Evolutionary conservation across 129 eudicot genomes (phyloP).

Genomic region (Calendula officinalis): DNA sequence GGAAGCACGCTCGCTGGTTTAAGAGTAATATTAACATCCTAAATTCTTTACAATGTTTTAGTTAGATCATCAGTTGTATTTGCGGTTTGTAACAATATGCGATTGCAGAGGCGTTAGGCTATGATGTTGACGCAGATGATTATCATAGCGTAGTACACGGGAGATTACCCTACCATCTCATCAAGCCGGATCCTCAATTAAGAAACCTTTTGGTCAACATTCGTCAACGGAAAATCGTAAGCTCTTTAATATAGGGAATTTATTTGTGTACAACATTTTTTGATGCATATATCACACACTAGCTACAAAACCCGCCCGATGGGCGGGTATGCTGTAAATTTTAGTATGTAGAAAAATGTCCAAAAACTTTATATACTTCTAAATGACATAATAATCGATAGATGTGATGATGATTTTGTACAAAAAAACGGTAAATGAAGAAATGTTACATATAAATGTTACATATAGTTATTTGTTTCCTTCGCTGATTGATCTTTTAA

Average conservation of each 20-base stretch:
- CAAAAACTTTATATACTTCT: too few relatives aligned
- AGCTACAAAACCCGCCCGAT: too few relatives aligned
- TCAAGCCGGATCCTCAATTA: constrained; percentile 71
- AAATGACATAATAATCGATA: too few relatives aligned
- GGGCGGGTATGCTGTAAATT: too few relatives aligned
- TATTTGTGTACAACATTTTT: too few relatives aligned
- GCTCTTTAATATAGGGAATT: not conserved
- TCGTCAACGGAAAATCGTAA: constrained; percentile 76
- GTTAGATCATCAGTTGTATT: not conserved
- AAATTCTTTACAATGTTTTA: not conserved
- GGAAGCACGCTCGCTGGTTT: constrained; percentile 98
- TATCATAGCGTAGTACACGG: constrained; percentile 17
- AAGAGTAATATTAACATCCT: constrained; percentile 40
- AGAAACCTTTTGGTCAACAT: constrained; percentile 61
- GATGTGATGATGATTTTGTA: too few relatives aligned
- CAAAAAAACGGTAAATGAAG: too few relatives aligned
- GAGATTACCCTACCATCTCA: constrained; percentile 66
- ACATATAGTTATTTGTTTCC: too few relatives aligned
- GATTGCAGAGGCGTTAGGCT: constrained; percentile 12
- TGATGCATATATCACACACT: too few relatives aligned
- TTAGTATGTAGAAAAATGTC: too few relatives aligned
- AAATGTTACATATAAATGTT: too few relatives aligned
- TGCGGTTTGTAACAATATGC: not conserved
- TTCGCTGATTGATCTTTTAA: too few relatives aligned
- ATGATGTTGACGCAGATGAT: constrained; percentile 10